phyloP scores from a whole-genome alignment of 805 yeast genomes.

The Jamesozyma hellenica region DNA sequence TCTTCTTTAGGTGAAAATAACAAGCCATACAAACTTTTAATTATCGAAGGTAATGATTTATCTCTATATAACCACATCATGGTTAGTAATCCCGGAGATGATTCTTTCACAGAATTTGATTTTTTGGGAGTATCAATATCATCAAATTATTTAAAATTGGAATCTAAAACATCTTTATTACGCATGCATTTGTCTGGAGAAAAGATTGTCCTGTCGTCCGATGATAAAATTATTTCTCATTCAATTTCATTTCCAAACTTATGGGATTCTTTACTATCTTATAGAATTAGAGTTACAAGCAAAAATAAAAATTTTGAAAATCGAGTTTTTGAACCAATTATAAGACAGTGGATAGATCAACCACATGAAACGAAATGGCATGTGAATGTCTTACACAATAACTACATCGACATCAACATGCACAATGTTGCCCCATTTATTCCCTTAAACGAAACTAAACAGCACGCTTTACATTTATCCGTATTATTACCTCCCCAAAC shows the following conservation, averaged over 20 bases:
- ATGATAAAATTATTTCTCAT: conserved; percentile 1
- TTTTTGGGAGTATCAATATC: conserved; percentile 18
- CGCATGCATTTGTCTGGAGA: conserved; percentile 8
- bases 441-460: conserved; percentile 31
- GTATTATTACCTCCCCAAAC: conserved; percentile 17
- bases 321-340: conserved; percentile 43
- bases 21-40: conserved; percentile 41
- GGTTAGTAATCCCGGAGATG: conserved; percentile 29
- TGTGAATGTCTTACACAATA: conserved; percentile 36
- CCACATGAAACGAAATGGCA: conserved; percentile 79
- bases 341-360: conserved; percentile 55
- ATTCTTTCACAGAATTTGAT: conserved; percentile 6
- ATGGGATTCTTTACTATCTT: conserved; percentile 24
- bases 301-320: too few relatives aligned
- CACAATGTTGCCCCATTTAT: conserved; percentile 67
- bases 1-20: conserved; percentile 46
- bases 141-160: background rate
- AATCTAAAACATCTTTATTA: conserved; percentile 7
- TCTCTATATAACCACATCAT: conserved; percentile 41
- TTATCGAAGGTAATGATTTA: conserved; percentile 33
- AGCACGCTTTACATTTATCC: conserved; percentile 16
- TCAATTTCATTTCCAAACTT: conserved; percentile 21
- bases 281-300: conserved; percentile 10
- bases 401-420: conserved; percentile 32
- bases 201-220: background rate